Evolutionary conservation across 805 yeast genomes (phyloP).

Genomic region (Myxozyma sirexii): DNA sequence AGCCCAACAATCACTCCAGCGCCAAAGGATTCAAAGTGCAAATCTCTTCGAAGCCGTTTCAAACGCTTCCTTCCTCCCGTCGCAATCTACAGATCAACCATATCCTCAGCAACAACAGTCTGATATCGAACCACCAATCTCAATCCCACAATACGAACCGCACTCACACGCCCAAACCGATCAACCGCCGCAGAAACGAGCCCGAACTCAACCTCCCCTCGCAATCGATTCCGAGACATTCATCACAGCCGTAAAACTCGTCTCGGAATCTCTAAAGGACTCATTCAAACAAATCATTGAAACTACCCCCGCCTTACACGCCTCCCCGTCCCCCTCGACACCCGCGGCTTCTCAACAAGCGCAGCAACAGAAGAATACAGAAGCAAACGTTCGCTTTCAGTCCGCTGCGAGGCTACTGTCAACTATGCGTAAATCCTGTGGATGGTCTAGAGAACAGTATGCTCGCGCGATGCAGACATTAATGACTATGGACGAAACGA

Average conservation of each 20-base stretch:
- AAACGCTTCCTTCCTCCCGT: neutral
- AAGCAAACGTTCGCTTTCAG: slow-evolving; percentile 2
- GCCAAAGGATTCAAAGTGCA: neutral
- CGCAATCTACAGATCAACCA: neutral
- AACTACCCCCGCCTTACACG: neutral
- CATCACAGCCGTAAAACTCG: slow-evolving; percentile 10
- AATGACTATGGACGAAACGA: slow-evolving; percentile 18
- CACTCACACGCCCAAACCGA: neutral
- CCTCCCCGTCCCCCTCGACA: neutral
- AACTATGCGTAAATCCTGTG: slow-evolving; percentile 18
- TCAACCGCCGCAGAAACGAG: neutral
- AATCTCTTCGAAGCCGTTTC: slow-evolving; percentile 5
- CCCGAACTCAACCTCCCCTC: neutral
- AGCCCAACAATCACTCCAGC: slow-evolving; percentile 6
- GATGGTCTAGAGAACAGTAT: slow-evolving; percentile 23
- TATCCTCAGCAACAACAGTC: neutral
- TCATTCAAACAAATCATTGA: slow-evolving; percentile 14
- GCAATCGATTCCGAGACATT: slow-evolving; percentile 13
- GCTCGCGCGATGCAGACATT: slow-evolving; percentile 14
- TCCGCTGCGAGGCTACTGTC: slow-evolving; percentile 14
- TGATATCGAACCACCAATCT: too few relatives aligned
- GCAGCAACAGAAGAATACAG: neutral
- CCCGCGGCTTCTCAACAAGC: neutral
- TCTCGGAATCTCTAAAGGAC: slow-evolving; percentile 5
- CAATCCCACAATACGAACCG: too few relatives aligned